Evolutionary conservation across 371 early-diverging fungal species (phyloP), one percentile per base, ranked within the genome.

Genomic region (Apophysomyces variabilis): DNA sequence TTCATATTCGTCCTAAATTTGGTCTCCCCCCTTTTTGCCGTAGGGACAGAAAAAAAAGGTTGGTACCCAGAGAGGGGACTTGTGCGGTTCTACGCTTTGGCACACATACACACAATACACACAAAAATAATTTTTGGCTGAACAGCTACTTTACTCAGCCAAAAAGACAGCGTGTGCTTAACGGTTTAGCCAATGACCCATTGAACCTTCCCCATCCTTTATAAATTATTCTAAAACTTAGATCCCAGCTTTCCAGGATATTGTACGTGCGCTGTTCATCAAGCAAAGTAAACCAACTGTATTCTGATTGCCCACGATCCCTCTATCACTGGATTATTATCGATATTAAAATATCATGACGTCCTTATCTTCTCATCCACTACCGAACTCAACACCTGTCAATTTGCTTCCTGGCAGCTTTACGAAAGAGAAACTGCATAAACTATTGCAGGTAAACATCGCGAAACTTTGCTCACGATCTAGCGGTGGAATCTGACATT

Each of bases 361-460:
- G 9, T 50, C 54, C 21, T 21, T 50, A 35, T 32, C 54, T 9
- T 21, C 54, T 21, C 54, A 50, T 50, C 63, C 36, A 13, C 54
- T 56, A 39, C 32, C 54, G 21, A 63, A 32, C 38, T 7, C 56
- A 38, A 56, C 57, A 38, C 44, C 56, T 57, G 11, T 57, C 13
- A 44, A 47, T 32, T 32, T 54, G 39, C 57, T 67, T 58, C 67
- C 70, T 62, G 72, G 66, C 67, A 72, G 69, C 36, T 66, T 76
- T 44, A 76, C 68, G 41, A 79, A 76, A 59, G 79, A 79, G 56
- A 73, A 72, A 58, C 18, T 79, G 43, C 70, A 76, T 56, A 60
- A 65, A 16, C 61, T 79, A 69, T 64, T 79, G 36, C 79, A 79
- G 74, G 79, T 79, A 76, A 61, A 14, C 14, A 13, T 7, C 16